phyloP scores from a whole-genome alignment of 768 basidiomycete species.

The Dendrothele bispora region DNA sequence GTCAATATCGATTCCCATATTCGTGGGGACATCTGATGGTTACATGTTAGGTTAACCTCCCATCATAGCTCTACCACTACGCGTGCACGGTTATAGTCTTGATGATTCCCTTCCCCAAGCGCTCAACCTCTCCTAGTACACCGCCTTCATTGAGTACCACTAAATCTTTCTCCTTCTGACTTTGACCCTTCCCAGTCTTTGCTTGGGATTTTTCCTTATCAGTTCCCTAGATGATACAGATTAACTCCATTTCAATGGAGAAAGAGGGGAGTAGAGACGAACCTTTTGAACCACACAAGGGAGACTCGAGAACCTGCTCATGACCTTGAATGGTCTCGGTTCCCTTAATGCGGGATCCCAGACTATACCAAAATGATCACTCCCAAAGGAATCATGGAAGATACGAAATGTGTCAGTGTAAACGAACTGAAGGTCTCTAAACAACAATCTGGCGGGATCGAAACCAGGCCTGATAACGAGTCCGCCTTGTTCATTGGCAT shows the following conservation, averaged over 20 bases:
- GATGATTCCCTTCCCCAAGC: constrained; percentile 57
- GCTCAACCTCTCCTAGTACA: constrained; percentile 55
- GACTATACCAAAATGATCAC: constrained; percentile 74
- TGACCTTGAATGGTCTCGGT: constrained; percentile 71
- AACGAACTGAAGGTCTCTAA: constrained; percentile 61
- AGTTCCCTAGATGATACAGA: no score
- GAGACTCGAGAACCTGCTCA: constrained; percentile 75
- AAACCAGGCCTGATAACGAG: constrained; percentile 60
- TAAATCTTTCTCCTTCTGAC: constrained; percentile 32
- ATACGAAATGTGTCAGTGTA: constrained; percentile 65
- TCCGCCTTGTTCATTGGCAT: constrained; percentile 44
- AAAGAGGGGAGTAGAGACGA: constrained; percentile 13
- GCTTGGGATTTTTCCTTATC: not conserved
- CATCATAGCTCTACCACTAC: no score
- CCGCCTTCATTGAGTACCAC: constrained; percentile 52
- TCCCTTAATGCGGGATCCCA: constrained; percentile 78
- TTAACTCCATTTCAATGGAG: no score
- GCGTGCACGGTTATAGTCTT: constrained; percentile 21
- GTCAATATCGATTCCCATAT: no score
- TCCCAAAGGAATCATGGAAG: constrained; percentile 85
- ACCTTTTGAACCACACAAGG: constrained; percentile 39
- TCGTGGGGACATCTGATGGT: no score
- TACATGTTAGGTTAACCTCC: no score
- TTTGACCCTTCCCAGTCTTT: not conserved
- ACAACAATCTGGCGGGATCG: constrained; percentile 71